Base-by-base conservation (phyloP, 2,329 filamentous ascomycete species). In the Seiridium cupressi region DNA sequence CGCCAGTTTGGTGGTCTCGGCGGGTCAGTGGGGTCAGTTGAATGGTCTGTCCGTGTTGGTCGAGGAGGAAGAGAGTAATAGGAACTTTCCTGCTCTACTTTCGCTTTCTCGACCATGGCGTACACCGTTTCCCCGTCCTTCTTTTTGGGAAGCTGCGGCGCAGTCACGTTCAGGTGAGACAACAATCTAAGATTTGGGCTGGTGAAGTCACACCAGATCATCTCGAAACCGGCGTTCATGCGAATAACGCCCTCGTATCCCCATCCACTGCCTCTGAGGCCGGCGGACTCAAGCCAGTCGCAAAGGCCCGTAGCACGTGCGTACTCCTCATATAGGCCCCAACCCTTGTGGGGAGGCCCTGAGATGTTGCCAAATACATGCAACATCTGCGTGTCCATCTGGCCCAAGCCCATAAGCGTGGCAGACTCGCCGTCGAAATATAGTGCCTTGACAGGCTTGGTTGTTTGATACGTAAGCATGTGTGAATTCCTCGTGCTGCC, bases 381-480 rank as follows among this genome's bases (percentile, higher is more conserved):
- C 18, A 82, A 70, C 78, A 82, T 83, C 69, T 83, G 81, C 4
- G 74, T 71, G 66, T 81, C 78, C 57, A 80, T 70, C 64, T 77
- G 77, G 2, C 79, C 80, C 2, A 73, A 68, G 1, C 77, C 76
- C 71, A 79, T 77, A n/a, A 83, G 68, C 48, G 78, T 74, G 2
- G 80, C 81, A 8, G 75, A 79, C 66, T 79, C 76, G 54, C 81
- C 81, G 66, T 84, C 81, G 60, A 84, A 81, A 64, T 83, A 82
- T 4, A 83, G 68, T 36, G 75, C 76, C 59, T 72, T 74, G 7
- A 78, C 68, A 8, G 72, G 68, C 4, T 74, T 75, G 18, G 73
- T 78, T 1, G 79, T 79, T 63, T 81, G 76, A 65, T 81, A 84
- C 1, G 78, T 81, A 44, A 82, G 71, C 70, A 83, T 71, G 60